Conservation (phyloP, 208 protist species). For the Leishmania major region DNA sequence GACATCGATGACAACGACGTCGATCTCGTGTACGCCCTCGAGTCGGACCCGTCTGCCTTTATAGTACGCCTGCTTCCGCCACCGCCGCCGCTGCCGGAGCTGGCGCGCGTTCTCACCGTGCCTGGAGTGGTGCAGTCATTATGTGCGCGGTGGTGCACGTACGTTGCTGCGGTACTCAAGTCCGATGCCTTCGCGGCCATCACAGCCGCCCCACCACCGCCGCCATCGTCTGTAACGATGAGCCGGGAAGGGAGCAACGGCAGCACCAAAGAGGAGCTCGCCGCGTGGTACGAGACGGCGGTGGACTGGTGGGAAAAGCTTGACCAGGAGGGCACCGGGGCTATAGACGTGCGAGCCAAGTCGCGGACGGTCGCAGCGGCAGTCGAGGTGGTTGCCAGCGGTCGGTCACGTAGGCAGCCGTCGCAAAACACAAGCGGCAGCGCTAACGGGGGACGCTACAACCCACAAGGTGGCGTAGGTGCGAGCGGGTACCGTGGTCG, state of each 20-base stretch:
- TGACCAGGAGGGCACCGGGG: conserved; percentile 28
- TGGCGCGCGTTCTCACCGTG: conserved; percentile 31
- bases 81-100: conserved; percentile 35
- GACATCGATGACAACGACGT: conserved; percentile 24
- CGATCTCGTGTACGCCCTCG: conserved; percentile 24
- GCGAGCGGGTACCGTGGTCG: conserved; percentile 12
- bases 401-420: conserved; percentile 15
- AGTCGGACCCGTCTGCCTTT: conserved; percentile 29
- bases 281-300: conserved; percentile 32
- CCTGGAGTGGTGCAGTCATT: conserved; percentile 30
- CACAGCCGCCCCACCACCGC: conserved; percentile 20
- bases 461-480: conserved; percentile 1
- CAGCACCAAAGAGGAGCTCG: conserved; percentile 24
- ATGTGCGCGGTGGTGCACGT: conserved; percentile 32
- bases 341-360: conserved; percentile 32
- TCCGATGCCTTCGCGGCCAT: conserved; percentile 28
- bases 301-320: conserved; percentile 35
- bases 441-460: conserved; percentile 17
- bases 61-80: conserved; percentile 34
- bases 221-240: conserved; percentile 8
- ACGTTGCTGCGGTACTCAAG: conserved; percentile 31
- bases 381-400: conserved; percentile 27
- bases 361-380: conserved; percentile 25
- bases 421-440: conserved; percentile 11
- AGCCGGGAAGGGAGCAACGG: conserved; percentile 3